These are phyloP conservation scores for Trametes pubescens DNA, from an alignment of 1,284 basidiomycete species.

Conservation along the genomic window DNA sequence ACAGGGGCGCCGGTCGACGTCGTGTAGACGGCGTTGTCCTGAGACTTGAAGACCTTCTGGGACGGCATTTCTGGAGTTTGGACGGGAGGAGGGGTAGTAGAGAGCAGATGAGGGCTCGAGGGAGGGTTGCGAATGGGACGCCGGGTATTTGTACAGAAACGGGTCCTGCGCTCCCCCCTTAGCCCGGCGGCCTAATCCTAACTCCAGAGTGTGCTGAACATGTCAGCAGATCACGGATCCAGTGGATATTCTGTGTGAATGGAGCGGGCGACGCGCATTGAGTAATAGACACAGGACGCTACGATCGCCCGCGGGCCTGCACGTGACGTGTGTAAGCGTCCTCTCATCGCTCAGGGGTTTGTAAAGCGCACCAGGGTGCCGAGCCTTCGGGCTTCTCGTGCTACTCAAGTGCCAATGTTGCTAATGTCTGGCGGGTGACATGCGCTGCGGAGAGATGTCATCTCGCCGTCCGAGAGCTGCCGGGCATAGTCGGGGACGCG, in stretches of 20 bases:
- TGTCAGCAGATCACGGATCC: conserved; percentile 37
- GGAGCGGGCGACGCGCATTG: conserved; percentile 23
- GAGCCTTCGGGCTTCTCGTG: conserved; percentile 21
- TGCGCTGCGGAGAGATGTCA: conserved; percentile 11
- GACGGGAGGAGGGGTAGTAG: conserved; percentile 6
- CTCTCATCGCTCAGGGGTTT: conserved; percentile 35
- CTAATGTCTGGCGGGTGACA: conserved; percentile 5
- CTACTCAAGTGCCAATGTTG: conserved; percentile 13
- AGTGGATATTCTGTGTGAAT: conserved; percentile 27
- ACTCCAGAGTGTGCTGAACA: conserved; percentile 6
- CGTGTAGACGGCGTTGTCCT: conserved; percentile 77
- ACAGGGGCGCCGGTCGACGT: conserved; percentile 84
- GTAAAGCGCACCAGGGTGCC: conserved; percentile 24
- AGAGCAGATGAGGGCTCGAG: conserved; percentile 27
- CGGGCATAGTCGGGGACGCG: neutral
- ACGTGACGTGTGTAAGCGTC: conserved; percentile 36
- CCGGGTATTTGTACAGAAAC: conserved; percentile 36
- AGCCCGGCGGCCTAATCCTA: conserved; percentile 27
- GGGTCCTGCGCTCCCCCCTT: conserved; percentile 17
- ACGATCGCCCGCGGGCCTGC: conserved; percentile 23
- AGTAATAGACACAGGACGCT: conserved; percentile 33
- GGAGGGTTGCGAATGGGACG: conserved; percentile 27
- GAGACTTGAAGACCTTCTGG: conserved; percentile 60
- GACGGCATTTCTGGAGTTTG: conserved; percentile 63
- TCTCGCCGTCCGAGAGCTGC: conserved; percentile 1